Evolutionary conservation across 2,329 filamentous ascomycete genomes (phyloP).

Genomic region (Fusarium dimerum): DNA sequence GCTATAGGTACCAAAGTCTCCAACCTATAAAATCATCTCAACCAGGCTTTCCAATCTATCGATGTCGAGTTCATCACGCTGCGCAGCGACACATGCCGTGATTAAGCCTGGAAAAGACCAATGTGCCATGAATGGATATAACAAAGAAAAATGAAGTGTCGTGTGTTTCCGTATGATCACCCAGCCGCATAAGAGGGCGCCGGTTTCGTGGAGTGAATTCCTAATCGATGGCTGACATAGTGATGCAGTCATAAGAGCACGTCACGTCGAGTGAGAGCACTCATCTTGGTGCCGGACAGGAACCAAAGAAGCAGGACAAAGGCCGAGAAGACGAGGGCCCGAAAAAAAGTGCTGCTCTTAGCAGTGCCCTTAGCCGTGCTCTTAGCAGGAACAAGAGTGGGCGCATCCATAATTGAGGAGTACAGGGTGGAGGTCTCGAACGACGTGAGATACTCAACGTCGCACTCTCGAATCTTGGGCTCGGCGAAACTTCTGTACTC

Average conservation of each 20-base stretch:
- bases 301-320: conserved; percentile 47
- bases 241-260: conserved; percentile 1
- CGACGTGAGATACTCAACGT: conserved; percentile 57
- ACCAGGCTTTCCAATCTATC: too few species aligned
- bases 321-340: conserved; percentile 44
- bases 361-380: conserved; percentile 18
- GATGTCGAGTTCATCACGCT: too few species aligned
- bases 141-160: too few species aligned
- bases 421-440: conserved; percentile 47
- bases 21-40: conserved; percentile 13
- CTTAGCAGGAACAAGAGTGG: not conserved
- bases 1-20: conserved; percentile 15
- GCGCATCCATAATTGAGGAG: conserved; percentile 1
- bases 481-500: conserved; percentile 73
- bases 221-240: too few species aligned
- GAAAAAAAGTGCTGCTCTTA: conserved; percentile 41
- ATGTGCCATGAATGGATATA: too few species aligned
- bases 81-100: too few species aligned
- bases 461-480: conserved; percentile 61
- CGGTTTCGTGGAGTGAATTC: too few species aligned
- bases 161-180: too few species aligned
- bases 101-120: too few species aligned
- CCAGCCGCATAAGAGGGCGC: too few species aligned
- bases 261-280: conserved; percentile 11
- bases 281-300: conserved; percentile 38